Evolutionary conservation across 345 rosid genomes (phyloP), one percentile per base, ranked within the genome.

Genomic region (Sisymbrium altissimum): DNA sequence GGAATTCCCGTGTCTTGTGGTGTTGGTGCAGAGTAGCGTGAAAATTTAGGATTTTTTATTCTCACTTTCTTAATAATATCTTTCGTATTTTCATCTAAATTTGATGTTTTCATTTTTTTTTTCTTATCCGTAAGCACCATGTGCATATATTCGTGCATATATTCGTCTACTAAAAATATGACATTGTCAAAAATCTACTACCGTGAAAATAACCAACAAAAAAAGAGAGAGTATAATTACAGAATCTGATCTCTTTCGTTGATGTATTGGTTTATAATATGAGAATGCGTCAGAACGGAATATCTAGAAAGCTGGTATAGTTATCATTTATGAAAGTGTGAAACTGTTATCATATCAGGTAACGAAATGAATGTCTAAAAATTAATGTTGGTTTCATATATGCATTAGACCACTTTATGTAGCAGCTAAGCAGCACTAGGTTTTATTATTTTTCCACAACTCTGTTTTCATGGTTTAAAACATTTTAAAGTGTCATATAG

Each of bases 131-230:
- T 45, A 17, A 65, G 59, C n/a, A 54, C 36, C 62, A 15, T 56
- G 62, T 33, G 78, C 60, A 57, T 67, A 60, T 49, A 50, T n/a
- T n/a, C n/a, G n/a, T n/a, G 78, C 52, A 56, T 66, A 59, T 60
- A 50, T 75, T 60, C 79, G 48, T 68, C 69, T 32, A n/a, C 30
- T 49, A 27, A 48, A 67, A 41, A 53, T 17, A 73, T 41, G 23
- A 67, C 14, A 57, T 48, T 25, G 40, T 9, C 29, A 50, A 54
- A 58, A 6, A 25, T 27, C 36, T 46, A 66, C 50, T 27, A 44
- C 30, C 58, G 50, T 36, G 12, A 65, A 64, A 44, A 10, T 40
- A 35, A 58, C 44, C n/a, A n/a, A n/a, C n/a, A n/a, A n/a, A 58
- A 58, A 36, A 38, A n/a, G 17, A 27, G 0, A 14, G 29, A 32